Conservation (phyloP, 2,329 filamentous ascomycete species). For the Neospermospora avenae region DNA sequence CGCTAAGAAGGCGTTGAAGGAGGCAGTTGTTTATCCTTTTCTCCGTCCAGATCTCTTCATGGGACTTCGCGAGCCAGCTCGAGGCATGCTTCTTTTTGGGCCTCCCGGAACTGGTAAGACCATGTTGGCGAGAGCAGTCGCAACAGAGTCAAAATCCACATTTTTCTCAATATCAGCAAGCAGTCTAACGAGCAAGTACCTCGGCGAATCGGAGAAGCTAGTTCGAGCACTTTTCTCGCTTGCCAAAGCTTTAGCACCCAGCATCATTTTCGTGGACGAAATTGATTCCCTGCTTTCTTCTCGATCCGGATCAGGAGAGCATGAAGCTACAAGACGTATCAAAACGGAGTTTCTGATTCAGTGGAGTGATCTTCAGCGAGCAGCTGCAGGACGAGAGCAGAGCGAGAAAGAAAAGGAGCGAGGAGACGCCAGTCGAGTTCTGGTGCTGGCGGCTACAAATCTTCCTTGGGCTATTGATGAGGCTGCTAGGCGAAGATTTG, state of each 20-base stretch:
- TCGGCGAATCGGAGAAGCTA: constrained; percentile 95
- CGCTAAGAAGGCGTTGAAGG: constrained; percentile 88
- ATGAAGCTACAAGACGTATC: constrained; percentile 88
- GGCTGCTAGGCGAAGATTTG: constrained; percentile 85
- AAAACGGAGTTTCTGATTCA: constrained; percentile 98
- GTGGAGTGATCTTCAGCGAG: constrained; percentile 91
- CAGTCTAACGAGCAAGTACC: constrained; percentile 90
- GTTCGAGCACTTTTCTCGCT: constrained; percentile 87
- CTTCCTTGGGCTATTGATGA: constrained; percentile 98
- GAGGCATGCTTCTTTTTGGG: constrained; percentile 94
- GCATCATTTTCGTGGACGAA: constrained; percentile 97
- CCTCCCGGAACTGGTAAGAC: constrained; percentile 98
- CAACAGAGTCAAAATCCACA: constrained; percentile 89
- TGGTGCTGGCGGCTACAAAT: constrained; percentile 94
- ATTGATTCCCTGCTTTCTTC: constrained; percentile 92
- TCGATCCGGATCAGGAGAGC: constrained; percentile 77
- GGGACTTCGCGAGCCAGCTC: constrained; percentile 87
- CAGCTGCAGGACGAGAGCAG: constrained; percentile 79
- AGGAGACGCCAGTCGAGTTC: constrained; percentile 81
- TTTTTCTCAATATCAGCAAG: constrained; percentile 98
- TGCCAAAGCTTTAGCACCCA: constrained; percentile 85
- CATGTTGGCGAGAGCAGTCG: constrained; percentile 92
- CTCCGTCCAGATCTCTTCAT: constrained; percentile 93
- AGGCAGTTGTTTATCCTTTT: constrained; percentile 96
- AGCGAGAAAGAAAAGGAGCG: constrained; percentile 62